Conservation (phyloP, 352 stramenopile genomes). For the Phytophthora colocasiae region DNA sequence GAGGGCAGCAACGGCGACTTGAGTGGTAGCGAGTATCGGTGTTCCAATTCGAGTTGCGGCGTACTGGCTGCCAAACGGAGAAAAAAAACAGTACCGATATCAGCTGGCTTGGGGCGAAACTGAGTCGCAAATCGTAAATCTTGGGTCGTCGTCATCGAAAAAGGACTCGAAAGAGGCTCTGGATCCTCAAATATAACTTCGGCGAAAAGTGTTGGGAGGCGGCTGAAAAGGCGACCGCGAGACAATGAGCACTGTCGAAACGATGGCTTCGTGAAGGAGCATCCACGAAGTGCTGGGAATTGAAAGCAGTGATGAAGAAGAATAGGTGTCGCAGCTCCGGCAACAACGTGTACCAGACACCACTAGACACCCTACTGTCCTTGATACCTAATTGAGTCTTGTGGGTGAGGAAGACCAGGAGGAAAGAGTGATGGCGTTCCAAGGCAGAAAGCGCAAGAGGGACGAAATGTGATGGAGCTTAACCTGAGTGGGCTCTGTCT, state of each 20-base stretch:
- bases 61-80: slow-evolving; percentile 47
- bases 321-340: slow-evolving; percentile 9
- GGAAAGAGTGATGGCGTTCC: not conserved
- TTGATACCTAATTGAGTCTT: slow-evolving; percentile 20
- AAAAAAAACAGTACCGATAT: slow-evolving; percentile 54
- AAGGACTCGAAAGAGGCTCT: slow-evolving; percentile 13
- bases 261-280: slow-evolving; percentile 26
- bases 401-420: slow-evolving; percentile 21
- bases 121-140: too few species aligned
- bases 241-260: slow-evolving; percentile 51
- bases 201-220: slow-evolving; percentile 54
- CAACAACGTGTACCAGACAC: not conserved
- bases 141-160: slow-evolving; percentile 25
- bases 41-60: slow-evolving; percentile 35
- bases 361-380: not conserved
- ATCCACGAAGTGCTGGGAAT: slow-evolving; percentile 52
- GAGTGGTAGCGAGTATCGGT: not conserved
- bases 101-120: slow-evolving; percentile 45
- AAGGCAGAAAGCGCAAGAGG: slow-evolving; percentile 21
- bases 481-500: slow-evolving; percentile 36
- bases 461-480: slow-evolving; percentile 41
- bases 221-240: slow-evolving; percentile 54
- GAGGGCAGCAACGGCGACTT: slow-evolving; percentile 48
- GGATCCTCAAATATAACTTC: slow-evolving; percentile 36
- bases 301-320: slow-evolving; percentile 53